phyloP scores from a whole-genome alignment of 306 rosid species.

The Pterocarpus macrocarpus region DNA sequence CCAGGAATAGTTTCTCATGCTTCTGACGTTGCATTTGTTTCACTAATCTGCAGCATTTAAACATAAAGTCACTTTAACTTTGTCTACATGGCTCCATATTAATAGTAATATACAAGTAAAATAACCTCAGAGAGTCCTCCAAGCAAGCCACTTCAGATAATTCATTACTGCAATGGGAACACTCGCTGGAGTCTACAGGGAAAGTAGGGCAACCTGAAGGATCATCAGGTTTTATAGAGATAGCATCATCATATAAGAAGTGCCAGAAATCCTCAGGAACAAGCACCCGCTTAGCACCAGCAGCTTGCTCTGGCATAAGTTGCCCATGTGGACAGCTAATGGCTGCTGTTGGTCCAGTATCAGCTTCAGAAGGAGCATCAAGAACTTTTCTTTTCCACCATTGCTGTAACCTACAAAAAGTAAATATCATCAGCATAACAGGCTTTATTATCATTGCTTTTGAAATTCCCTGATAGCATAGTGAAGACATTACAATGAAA shows the following conservation, averaged over 20 bases:
- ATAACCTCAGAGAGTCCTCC: slow-evolving; percentile 89
- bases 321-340: slow-evolving; percentile 90
- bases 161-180: slow-evolving; percentile 79
- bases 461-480: neutral
- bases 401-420: slow-evolving; percentile 83
- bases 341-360: slow-evolving; percentile 84
- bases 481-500: neutral
- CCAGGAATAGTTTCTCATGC: slow-evolving; percentile 83
- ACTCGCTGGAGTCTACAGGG: slow-evolving; percentile 66
- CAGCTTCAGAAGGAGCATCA: slow-evolving; percentile 99
- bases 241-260: slow-evolving; percentile 81
- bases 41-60: slow-evolving; percentile 66
- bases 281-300: slow-evolving; percentile 90
- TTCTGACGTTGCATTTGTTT: slow-evolving; percentile 89
- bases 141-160: slow-evolving; percentile 92
- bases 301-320: slow-evolving; percentile 88
- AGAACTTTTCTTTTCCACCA: slow-evolving; percentile 93
- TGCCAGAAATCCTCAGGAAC: slow-evolving; percentile 90
- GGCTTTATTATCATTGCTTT: slow-evolving; percentile 6
- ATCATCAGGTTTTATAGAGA: slow-evolving; percentile 73
- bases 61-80: slow-evolving; percentile 41
- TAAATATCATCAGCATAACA: slow-evolving; percentile 40
- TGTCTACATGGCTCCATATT: slow-evolving; percentile 40
- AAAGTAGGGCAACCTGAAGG: slow-evolving; percentile 70
- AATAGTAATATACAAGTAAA: slow-evolving; percentile 29